phyloP scores from a whole-genome alignment of 192 early-diverging fungal genomes.

The Chytriomyces confervae region DNA sequence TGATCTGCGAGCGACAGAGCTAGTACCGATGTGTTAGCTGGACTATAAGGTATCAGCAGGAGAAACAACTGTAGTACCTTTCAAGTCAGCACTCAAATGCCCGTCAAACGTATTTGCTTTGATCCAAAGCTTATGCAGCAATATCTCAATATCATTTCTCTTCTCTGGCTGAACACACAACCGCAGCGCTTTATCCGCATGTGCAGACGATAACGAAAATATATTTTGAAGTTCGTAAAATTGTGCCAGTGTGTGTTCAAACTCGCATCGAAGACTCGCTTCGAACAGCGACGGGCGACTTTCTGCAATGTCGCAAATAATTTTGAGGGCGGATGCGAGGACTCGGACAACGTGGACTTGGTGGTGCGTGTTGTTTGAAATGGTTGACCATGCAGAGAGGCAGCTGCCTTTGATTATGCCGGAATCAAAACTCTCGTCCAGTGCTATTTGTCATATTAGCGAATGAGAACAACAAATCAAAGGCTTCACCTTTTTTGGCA shows the following conservation, averaged over 20 bases:
- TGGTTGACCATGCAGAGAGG: neutral
- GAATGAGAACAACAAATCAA: too few relatives aligned
- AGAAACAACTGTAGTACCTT: conserved; percentile 1
- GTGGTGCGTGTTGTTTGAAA: conserved; percentile 8
- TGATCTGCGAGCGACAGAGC: conserved; percentile 36
- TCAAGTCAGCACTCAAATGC: conserved; percentile 30
- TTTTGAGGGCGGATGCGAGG: conserved; percentile 5
- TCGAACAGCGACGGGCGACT: conserved; percentile 10
- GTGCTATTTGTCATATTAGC: too few relatives aligned
- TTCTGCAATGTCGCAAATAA: conserved; percentile 25
- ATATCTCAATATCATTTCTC: conserved; percentile 35
- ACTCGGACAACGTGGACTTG: neutral
- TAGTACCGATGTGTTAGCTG: neutral
- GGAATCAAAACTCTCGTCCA: conserved; percentile 1
- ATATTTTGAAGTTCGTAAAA: conserved; percentile 39
- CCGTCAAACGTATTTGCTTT: conserved; percentile 42
- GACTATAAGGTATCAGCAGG: neutral
- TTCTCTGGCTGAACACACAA: conserved; percentile 5
- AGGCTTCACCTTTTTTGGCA: too few relatives aligned
- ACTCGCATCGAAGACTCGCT: neutral
- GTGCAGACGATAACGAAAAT: conserved; percentile 30
- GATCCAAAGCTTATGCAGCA: conserved; percentile 38
- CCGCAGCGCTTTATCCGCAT: conserved; percentile 38
- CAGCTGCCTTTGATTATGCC: neutral
- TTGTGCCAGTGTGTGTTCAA: conserved; percentile 32